phyloP scores from a whole-genome alignment of 768 basidiomycete species.

The Cystobasidium ongulense region DNA sequence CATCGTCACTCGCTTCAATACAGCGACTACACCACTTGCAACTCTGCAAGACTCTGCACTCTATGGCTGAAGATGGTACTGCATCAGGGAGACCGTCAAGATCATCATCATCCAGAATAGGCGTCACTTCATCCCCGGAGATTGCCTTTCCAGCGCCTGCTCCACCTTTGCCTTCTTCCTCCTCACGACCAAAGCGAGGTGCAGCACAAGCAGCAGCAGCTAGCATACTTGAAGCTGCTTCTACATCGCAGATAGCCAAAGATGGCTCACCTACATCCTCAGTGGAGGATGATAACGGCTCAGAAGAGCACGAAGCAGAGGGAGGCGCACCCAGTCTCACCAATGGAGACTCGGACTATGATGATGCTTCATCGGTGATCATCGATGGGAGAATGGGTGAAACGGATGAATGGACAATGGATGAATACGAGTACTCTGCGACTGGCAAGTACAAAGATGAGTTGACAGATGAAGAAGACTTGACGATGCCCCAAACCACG shows the following conservation, averaged over 20 bases:
- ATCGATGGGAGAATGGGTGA: constrained; percentile 9
- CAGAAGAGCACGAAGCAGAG: background rate
- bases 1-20: background rate
- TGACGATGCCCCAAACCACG: background rate
- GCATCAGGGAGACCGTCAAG: background rate
- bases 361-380: constrained; percentile 1
- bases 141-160: constrained; percentile 20
- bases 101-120: background rate
- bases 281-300: background rate
- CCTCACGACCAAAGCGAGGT: background rate
- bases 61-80: background rate
- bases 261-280: background rate
- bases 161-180: background rate
- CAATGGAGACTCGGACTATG: constrained; percentile 9
- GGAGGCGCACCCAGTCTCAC: constrained; percentile 6
- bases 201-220: constrained; percentile 11
- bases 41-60: background rate
- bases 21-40: background rate
- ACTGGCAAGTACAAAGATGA: background rate
- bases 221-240: background rate
- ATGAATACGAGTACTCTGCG: background rate
- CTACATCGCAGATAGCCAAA: background rate
- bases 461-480: constrained; percentile 18
- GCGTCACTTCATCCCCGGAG: constrained; percentile 2
- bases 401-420: constrained; percentile 19